These are phyloP conservation scores for Gonapodya sp. DNA, from an alignment of 192 early-diverging fungal genomes.

Conservation along the genomic window DNA sequence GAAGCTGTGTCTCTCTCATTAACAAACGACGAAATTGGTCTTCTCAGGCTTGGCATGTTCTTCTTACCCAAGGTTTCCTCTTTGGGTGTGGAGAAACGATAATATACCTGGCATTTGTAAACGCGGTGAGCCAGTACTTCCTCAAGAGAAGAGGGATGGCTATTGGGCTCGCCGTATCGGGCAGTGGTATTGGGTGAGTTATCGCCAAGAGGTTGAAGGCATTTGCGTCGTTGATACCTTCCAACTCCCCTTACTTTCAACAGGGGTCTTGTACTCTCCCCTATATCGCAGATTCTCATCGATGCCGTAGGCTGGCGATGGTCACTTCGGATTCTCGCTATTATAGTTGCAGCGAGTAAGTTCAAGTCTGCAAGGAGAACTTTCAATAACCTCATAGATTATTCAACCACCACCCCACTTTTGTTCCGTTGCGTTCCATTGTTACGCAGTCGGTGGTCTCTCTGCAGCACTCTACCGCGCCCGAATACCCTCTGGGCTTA, in stretches of 20 bases:
- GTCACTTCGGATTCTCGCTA: neutral
- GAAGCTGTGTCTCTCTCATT: no score
- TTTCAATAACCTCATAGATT: no score
- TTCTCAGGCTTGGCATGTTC: neutral
- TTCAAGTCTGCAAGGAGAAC: no score
- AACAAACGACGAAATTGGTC: no score
- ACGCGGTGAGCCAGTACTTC: neutral
- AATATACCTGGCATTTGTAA: neutral
- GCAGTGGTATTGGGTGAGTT: neutral
- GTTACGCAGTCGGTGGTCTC: neutral
- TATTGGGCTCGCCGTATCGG: neutral
- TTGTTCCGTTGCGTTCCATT: neutral
- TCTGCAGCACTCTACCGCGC: neutral
- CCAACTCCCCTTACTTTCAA: neutral
- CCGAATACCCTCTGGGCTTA: neutral
- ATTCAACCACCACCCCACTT: neutral
- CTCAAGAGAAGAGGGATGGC: slow-evolving; percentile 5
- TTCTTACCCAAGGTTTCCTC: neutral
- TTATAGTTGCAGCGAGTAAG: neutral
- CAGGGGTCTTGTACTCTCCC: slow-evolving; percentile 5
- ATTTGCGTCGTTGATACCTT: neutral
- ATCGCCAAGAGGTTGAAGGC: neutral
- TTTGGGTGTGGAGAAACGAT: neutral
- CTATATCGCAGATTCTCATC: slow-evolving; percentile 1
- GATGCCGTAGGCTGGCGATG: neutral